Evolutionary conservation across 768 basidiomycete species (phyloP), one percentile per base, ranked within the genome.

Genomic region (Naematelia encephala): DNA sequence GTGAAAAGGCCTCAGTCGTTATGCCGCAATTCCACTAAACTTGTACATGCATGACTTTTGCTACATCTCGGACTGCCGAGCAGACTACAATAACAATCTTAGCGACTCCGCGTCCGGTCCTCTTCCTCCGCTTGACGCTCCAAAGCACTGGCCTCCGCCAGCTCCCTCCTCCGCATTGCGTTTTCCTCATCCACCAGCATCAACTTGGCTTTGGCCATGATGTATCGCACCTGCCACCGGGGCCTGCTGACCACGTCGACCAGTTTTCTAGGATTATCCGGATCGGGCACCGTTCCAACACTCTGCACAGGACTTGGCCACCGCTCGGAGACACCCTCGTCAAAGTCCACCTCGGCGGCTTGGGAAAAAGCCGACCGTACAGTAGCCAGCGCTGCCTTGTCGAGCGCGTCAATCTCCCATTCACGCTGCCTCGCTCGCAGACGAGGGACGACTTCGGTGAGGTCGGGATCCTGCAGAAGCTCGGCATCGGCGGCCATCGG

Each of bases 191-290:
- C 61, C 13, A 84, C 85, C 69, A 86, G 87, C 51, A 79, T 80
- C 73, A 87, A 82, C 69, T 90, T 91, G 4, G 91, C 90, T 70
- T 92, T 89, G 81, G 83, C 77, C 78, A 81, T 62, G 78, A 85
- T 80, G 74, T 92, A 93, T 80, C 84, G 85, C 30, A 85, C 68
- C 42, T 74, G 71, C 56, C 71, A 66, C 11, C 57, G 52, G 5
- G 42, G 58, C 52, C 71, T 51, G 3, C 61, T 55, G 34, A 63
- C 30, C 19, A 72, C 47, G 8, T 44, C 42, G 14, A 66, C 46
- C 27, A 56, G 56, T 11, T 43, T 57, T 1, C 25, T 49, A 8
- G 54, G 49, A 4, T 46, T 22, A 19, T 64, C 64, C 19, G 55
- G 54, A 49, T 68, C 62, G 1, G 51, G 52, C 21, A 67, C 50